These are phyloP conservation scores for Serendipita sp. DNA, from an alignment of 768 basidiomycete species.

Conservation along the genomic window DNA sequence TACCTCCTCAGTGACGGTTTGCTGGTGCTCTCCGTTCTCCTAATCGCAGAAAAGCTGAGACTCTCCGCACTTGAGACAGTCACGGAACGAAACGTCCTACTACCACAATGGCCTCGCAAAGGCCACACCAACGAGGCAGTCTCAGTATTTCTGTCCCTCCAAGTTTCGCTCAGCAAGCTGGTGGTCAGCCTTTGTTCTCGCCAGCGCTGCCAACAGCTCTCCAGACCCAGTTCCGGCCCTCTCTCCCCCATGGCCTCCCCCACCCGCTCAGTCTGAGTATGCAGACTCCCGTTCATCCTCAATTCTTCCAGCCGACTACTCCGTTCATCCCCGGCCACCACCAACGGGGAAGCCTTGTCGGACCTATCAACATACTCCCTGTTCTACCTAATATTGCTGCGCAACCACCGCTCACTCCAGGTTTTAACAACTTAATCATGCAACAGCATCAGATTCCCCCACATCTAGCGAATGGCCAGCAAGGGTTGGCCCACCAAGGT, in stretches of 20 bases:
- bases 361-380: slow-evolving; percentile 32
- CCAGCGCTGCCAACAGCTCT: slow-evolving; percentile 46
- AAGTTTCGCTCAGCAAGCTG: background rate
- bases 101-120: background rate
- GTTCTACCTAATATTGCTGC: slow-evolving; percentile 22
- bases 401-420: background rate
- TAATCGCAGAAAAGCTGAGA: too few relatives aligned
- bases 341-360: slow-evolving; percentile 19
- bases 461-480: slow-evolving; percentile 26
- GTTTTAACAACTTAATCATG: slow-evolving; percentile 29
- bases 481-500: background rate
- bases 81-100: background rate
- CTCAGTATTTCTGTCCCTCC: background rate
- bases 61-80: too few relatives aligned
- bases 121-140: background rate
- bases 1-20: too few relatives aligned
- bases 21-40: too few relatives aligned
- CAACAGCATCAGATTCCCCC: slow-evolving; percentile 40
- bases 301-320: slow-evolving; percentile 33
- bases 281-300: slow-evolving; percentile 57
- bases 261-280: slow-evolving; percentile 19
- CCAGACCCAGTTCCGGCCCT: slow-evolving; percentile 24
- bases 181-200: slow-evolving; percentile 32
- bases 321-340: slow-evolving; percentile 38
- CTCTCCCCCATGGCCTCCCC: slow-evolving; percentile 31